Evolutionary conservation across 2,329 filamentous ascomycete species (phyloP), one percentile per base, ranked within the genome.

Genomic region (Bertia moriformis): DNA sequence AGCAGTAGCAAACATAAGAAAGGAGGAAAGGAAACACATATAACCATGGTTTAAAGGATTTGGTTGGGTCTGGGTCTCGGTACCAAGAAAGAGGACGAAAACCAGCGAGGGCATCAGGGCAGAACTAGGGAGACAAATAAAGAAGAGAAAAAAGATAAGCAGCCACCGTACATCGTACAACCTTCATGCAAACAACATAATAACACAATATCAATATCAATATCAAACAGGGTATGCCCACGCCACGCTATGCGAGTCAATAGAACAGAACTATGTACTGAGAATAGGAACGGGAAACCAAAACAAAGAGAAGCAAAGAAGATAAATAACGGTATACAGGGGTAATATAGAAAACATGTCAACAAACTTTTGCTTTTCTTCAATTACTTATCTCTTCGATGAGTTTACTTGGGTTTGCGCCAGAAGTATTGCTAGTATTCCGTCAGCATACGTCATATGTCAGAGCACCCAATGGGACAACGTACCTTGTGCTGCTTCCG

Each of bases 401-500:
- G n/a, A n/a, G 24, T 48, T 49, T 49, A 63, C 61, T 69, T 70
- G 17, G 75, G 76, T 49, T 73, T 72, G 50, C 75, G 75, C 76
- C 76, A 81, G 61, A 73, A 81, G 56, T 81, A 80, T 81, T 80
- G 76, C 76, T 81, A 45, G 37, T 38, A 42, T 24, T 36, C 7
- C 12, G 37, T 46, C 27, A 46, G 40, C 37, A 35, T n/a, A n/a
- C n/a, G n/a, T n/a, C n/a, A n/a, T n/a, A n/a, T n/a, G n/a, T 32
- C 19, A 41, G 30, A 22, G 37, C n/a, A n/a, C n/a, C n/a, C n/a
- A n/a, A n/a, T n/a, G n/a, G n/a, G n/a, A n/a, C 19, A 44, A 58
- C 66, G 54, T 71, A 96, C 89, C 84, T 96, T 96, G 61, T 98
- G 91, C 55, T 91, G 85, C 63, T 95, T 96, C 52, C 91, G 74